Percentiles rank a stretch among this genome's conserved stretches.
These are phyloP conservation scores for Candida gorgasii DNA, from an alignment of 805 yeast species.

Conservation along the genomic window DNA sequence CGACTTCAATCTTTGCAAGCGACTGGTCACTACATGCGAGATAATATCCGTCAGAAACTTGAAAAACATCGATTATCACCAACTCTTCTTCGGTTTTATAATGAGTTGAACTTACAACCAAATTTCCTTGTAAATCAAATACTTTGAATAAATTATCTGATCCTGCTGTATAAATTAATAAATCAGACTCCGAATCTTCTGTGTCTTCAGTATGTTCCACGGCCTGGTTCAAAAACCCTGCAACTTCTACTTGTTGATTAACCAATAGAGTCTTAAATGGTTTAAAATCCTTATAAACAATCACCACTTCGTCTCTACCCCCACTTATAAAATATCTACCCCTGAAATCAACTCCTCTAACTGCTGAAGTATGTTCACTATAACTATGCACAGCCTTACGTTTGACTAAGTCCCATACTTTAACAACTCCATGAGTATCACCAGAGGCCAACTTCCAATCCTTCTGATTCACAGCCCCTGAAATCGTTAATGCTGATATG, in stretches of 20 bases:
- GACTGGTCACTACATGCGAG: constrained; percentile 85
- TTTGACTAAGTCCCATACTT: constrained; percentile 67
- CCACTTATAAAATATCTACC: constrained; percentile 70
- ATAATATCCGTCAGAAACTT: constrained; percentile 36
- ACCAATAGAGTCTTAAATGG: constrained; percentile 69
- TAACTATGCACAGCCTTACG: constrained; percentile 64
- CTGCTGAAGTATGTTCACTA: constrained; percentile 80
- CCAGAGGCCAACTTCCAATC: constrained; percentile 81
- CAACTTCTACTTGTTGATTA: constrained; percentile 70
- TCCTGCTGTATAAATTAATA: constrained; percentile 65
- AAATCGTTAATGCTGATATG: constrained; percentile 69
- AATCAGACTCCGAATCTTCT: constrained; percentile 15
- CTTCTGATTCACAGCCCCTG: constrained; percentile 65
- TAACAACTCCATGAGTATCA: constrained; percentile 57
- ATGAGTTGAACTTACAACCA: constrained; percentile 44
- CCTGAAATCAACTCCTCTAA: constrained; percentile 76
- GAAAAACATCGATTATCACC: constrained; percentile 60
- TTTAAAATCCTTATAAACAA: constrained; percentile 57
- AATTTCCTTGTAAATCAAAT: constrained; percentile 58
- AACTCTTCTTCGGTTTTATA: constrained; percentile 74
- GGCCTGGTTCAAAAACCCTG: constrained; percentile 50
- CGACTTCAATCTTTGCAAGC: constrained; percentile 49
- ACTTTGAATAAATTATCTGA: constrained; percentile 66
- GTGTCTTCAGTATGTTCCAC: too few relatives aligned
- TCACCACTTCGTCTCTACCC: constrained; percentile 82